phyloP scores from a whole-genome alignment of 805 yeast genomes.

The Hanseniaspora pseudoguilliermondii region DNA sequence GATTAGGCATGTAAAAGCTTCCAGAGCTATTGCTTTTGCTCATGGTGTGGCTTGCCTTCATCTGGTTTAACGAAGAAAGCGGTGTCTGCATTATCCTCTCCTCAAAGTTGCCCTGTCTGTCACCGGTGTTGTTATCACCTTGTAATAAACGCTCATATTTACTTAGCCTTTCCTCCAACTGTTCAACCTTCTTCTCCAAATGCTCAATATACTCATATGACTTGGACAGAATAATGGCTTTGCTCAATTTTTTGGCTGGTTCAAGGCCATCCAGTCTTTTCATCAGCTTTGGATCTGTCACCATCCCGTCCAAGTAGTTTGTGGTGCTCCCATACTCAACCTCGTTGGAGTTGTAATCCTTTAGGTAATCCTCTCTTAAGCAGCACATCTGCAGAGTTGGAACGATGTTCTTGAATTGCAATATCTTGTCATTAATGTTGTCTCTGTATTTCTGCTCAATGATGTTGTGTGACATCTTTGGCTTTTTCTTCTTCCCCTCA shows the following conservation, averaged over 20 bases:
- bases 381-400: slow-evolving; percentile 45
- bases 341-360: neutral
- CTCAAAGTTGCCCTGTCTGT: slow-evolving; percentile 13
- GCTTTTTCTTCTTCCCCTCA: slow-evolving; percentile 29
- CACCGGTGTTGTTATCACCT: slow-evolving; percentile 1
- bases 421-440: slow-evolving; percentile 56
- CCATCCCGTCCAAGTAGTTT: slow-evolving; percentile 20
- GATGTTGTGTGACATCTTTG: slow-evolving; percentile 53
- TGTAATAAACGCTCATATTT: slow-evolving; percentile 27
- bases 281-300: slow-evolving; percentile 34
- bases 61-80: neutral
- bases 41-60: neutral
- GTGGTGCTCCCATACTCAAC: slow-evolving; percentile 18
- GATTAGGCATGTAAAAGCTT: neutral
- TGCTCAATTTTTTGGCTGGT: slow-evolving; percentile 65
- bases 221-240: slow-evolving; percentile 62
- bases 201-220: slow-evolving; percentile 70
- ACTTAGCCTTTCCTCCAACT: slow-evolving; percentile 30
- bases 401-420: slow-evolving; percentile 50
- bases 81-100: neutral
- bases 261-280: slow-evolving; percentile 60
- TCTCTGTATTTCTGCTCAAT: slow-evolving; percentile 63
- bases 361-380: slow-evolving; percentile 27
- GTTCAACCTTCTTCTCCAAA: slow-evolving; percentile 48
- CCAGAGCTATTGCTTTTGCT: slow-evolving; percentile 4